Conservation (phyloP, 1,139 yeast species). For the Debaryomycetaceae sp. region DNA sequence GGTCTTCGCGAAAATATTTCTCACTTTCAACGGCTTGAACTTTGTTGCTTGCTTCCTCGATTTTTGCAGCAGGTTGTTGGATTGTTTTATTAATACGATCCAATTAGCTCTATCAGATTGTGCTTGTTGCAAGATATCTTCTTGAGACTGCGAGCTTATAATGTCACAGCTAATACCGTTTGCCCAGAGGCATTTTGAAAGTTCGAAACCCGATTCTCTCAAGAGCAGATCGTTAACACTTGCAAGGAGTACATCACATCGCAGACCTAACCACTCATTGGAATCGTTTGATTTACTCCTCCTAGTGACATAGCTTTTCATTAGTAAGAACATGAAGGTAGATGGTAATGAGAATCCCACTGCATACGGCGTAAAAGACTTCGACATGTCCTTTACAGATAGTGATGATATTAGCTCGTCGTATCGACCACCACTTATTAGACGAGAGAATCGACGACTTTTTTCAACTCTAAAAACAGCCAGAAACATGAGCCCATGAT, state of each 20-base stretch:
- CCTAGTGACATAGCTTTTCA: constrained; percentile 30
- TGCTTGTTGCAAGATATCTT: constrained; percentile 67
- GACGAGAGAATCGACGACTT: constrained; percentile 37
- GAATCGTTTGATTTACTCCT: constrained; percentile 22
- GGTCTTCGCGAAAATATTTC: constrained; percentile 52
- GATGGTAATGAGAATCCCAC: constrained; percentile 76
- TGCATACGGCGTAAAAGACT: constrained; percentile 45
- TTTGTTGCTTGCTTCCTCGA: constrained; percentile 29
- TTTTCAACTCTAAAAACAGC: constrained; percentile 61
- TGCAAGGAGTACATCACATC: constrained; percentile 81
- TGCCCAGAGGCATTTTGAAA: constrained; percentile 67
- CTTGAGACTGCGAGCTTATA: constrained; percentile 50
- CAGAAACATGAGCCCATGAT: constrained; percentile 84
- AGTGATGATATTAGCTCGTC: constrained; percentile 66
- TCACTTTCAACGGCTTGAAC: constrained; percentile 73
- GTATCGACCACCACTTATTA: constrained; percentile 93
- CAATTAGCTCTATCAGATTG: constrained; percentile 68
- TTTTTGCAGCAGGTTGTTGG: constrained; percentile 24
- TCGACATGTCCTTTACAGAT: constrained; percentile 37
- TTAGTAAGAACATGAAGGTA: constrained; percentile 39
- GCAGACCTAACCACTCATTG: constrained; percentile 28
- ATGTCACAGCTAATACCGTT: constrained; percentile 70
- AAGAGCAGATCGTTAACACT: constrained; percentile 54
- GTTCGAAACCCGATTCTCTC: constrained; percentile 58
- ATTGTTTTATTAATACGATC: constrained; percentile 71